These are phyloP conservation scores for Phenoliferia sp. DNA, from an alignment of 1,284 basidiomycete genomes.

Conservation along the genomic window DNA sequence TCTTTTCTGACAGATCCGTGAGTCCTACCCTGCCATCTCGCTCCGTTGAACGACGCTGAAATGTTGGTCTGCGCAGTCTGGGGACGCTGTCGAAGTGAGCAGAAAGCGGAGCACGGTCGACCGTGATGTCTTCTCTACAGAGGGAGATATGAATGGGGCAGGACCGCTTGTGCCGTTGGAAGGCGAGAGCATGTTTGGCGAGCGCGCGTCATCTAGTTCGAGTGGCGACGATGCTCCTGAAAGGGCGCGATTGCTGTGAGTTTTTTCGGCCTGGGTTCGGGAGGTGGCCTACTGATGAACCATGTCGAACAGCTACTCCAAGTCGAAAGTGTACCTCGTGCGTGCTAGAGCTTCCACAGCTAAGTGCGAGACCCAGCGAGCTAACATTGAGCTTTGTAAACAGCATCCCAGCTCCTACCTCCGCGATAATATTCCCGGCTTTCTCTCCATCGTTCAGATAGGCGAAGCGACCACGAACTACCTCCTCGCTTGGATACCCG, in stretches of 20 bases:
- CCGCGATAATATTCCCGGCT: slow-evolving; percentile 88
- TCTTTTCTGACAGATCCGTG: no score
- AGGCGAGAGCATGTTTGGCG: neutral
- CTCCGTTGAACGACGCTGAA: no score
- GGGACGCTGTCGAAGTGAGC: slow-evolving; percentile 16
- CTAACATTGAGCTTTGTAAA: no score
- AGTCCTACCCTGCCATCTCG: no score
- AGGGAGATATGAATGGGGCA: neutral
- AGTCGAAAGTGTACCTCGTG: slow-evolving; percentile 79
- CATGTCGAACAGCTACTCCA: slow-evolving; percentile 43
- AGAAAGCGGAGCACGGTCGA: neutral
- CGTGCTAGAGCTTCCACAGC: neutral
- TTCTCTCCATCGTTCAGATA: slow-evolving; percentile 77
- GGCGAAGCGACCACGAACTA: slow-evolving; percentile 54
- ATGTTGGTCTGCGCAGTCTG: no score
- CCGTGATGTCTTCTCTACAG: no score
- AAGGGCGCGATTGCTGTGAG: slow-evolving; percentile 5
- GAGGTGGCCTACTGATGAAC: neutral
- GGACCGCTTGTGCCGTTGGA: neutral
- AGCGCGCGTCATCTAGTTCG: neutral
- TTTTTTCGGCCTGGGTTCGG: neutral
- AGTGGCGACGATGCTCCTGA: neutral
- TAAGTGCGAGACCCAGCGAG: no score
- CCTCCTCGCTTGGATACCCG: slow-evolving; percentile 79
- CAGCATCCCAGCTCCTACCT: slow-evolving; percentile 81